phyloP scores from a whole-genome alignment of 2,329 filamentous ascomycete genomes.

The Aspergillus fischeri region DNA sequence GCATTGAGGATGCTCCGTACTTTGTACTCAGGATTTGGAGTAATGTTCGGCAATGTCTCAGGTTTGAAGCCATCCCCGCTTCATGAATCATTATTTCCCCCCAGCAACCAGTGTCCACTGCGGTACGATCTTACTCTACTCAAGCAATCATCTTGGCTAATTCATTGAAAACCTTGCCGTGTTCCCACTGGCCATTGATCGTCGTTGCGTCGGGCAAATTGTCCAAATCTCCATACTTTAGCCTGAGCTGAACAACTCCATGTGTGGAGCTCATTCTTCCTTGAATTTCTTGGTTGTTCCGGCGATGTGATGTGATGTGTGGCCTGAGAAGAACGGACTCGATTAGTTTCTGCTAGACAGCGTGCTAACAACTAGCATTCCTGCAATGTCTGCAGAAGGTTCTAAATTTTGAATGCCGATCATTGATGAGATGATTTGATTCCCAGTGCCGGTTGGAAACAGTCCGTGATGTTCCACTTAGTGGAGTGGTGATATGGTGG shows the following conservation, averaged over 20 bases:
- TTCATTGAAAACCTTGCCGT: background rate
- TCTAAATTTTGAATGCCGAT: background rate
- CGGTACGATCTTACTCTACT: background rate
- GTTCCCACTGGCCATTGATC: background rate
- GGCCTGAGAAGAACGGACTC: background rate
- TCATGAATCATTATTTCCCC: background rate
- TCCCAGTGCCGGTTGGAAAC: background rate
- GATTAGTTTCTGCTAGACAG: background rate
- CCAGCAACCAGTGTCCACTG: background rate
- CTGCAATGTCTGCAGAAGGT: background rate
- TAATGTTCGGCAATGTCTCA: background rate
- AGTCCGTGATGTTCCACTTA: background rate
- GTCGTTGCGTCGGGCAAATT: background rate
- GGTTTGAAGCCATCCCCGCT: background rate
- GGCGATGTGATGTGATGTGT: too few relatives aligned
- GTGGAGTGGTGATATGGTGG: background rate
- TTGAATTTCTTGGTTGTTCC: background rate
- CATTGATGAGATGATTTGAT: background rate
- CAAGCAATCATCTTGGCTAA: background rate
- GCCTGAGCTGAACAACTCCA: background rate
- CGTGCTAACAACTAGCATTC: background rate
- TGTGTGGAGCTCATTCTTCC: background rate
- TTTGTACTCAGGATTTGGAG: background rate
- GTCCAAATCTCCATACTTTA: background rate
- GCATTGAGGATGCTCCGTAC: background rate